These are phyloP conservation scores for Melanomma pulvis-pyrius DNA, from an alignment of 495 filamentous ascomycete genomes.

Conservation along the genomic window DNA sequence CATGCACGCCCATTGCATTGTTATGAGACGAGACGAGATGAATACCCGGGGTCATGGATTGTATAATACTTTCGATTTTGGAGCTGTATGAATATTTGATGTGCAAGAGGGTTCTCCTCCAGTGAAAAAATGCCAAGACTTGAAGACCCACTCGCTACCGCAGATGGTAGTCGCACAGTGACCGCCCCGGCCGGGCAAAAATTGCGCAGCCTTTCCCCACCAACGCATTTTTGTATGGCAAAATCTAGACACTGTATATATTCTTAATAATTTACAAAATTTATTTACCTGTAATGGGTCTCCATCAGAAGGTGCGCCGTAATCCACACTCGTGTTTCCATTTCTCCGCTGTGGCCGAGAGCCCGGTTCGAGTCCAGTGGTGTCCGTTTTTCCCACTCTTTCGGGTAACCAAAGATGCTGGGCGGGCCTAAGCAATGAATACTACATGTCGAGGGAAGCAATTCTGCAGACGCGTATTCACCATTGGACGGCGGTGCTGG, in stretches of 20 bases:
- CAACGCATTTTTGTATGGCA: not conserved
- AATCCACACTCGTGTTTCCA: slow-evolving; percentile 21
- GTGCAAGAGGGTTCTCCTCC: not conserved
- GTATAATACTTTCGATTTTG: slow-evolving; percentile 12
- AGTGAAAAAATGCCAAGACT: not conserved
- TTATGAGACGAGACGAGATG: slow-evolving; percentile 20
- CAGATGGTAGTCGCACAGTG: not conserved
- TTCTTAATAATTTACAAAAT: not conserved
- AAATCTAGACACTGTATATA: slow-evolving; percentile 6
- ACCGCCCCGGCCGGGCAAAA: not conserved
- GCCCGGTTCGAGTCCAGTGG: slow-evolving; percentile 66
- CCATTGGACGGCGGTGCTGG: slow-evolving; percentile 62
- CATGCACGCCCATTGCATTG: slow-evolving; percentile 16
- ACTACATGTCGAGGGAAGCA: slow-evolving; percentile 65
- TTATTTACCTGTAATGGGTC: slow-evolving; percentile 38
- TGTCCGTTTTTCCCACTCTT: slow-evolving; percentile 57
- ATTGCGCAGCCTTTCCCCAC: not conserved
- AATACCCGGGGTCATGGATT: slow-evolving; percentile 17
- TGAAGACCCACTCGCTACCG: not conserved
- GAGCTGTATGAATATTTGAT: slow-evolving; percentile 4
- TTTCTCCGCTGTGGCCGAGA: slow-evolving; percentile 39
- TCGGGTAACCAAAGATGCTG: slow-evolving; percentile 64
- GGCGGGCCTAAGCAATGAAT: slow-evolving; percentile 62
- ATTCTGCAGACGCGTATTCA: slow-evolving; percentile 67
- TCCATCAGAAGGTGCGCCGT: slow-evolving; percentile 35